These are phyloP conservation scores for Kwoniella newhampshirensis DNA, from an alignment of 768 basidiomycete genomes.

Conservation along the genomic window DNA sequence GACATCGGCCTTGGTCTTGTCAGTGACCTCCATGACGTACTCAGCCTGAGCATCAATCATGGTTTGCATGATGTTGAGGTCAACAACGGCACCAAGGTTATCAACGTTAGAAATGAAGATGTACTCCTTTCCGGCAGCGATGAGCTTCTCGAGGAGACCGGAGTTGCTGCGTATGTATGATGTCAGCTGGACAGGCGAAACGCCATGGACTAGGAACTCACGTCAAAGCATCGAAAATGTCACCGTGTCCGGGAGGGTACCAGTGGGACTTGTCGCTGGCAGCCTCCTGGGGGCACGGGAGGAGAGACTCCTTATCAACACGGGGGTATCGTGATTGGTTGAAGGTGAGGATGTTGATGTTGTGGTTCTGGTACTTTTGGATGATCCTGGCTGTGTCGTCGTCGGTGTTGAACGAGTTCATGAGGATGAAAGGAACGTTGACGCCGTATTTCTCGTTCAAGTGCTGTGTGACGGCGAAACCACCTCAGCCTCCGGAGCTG, in stretches of 20 bases:
- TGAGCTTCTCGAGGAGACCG: conserved; percentile 83
- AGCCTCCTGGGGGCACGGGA: conserved; percentile 75
- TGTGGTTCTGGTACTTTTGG: conserved; percentile 92
- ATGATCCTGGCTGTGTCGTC: conserved; percentile 94
- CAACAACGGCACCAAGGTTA: conserved; percentile 88
- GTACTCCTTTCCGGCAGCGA: conserved; percentile 92
- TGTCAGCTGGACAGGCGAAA: conserved; percentile 3
- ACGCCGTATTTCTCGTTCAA: conserved; percentile 79
- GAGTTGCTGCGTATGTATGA: conserved; percentile 63
- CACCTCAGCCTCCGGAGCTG: neutral
- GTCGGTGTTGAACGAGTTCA: conserved; percentile 99
- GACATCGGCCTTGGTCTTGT: conserved; percentile 92
- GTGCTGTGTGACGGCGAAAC: conserved; percentile 56
- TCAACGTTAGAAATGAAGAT: conserved; percentile 97
- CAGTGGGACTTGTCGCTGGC: conserved; percentile 84
- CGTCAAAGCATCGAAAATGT: conserved; percentile 84
- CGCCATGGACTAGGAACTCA: conserved; percentile 24
- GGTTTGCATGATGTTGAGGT: conserved; percentile 74
- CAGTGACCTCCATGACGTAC: conserved; percentile 92
- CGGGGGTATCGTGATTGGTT: conserved; percentile 93
- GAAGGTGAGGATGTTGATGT: conserved; percentile 83
- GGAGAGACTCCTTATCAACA: conserved; percentile 82
- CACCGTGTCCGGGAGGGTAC: conserved; percentile 98
- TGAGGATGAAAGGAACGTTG: conserved; percentile 94
- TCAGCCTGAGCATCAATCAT: conserved; percentile 80